Base-by-base conservation (phyloP, 2,329 filamentous ascomycete genomes). In the Teratosphaeria pseudoeucalypti region DNA sequence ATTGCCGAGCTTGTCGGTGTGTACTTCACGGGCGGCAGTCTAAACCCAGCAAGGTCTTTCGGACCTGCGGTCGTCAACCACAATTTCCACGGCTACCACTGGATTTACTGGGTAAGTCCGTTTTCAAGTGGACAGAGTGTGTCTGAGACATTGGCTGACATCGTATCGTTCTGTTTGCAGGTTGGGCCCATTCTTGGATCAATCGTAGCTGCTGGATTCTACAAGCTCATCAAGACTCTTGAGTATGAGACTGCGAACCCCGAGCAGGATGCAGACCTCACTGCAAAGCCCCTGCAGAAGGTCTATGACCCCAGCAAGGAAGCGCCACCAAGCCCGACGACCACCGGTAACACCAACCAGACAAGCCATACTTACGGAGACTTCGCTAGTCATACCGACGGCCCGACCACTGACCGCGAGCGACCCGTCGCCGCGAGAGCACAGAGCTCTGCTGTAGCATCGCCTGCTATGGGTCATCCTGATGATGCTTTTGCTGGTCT, bases 1-100 rank as follows among this genome's bases (percentile, higher is more conserved):
- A 72, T 79, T 55, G 74, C 76, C 32, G 76, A 80, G 60, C 67
- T 80, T 62, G 65, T 53, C 63, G 68, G 57, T 73, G 75, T 55
- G 59, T 79, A 63, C 61, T 70, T 68, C 61, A 70, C 68, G n/a
- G 68, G 77, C 68, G 60, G 76, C 73, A 69, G 66, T 57, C 63
- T 73, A 27, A 74, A 74, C 60, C 72, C 72, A 23, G 71, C 71
- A 6, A 64, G 72, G 43, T 71, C 69, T 0, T 73, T 74, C 61
- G 72, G 71, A 19, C 71, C 54, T 43, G 66, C 65, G 39, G 68
- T 71, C 11, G 68, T 71, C 19, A 63, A 63, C 52, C 60, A 55
- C 29, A 58, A 60, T 39, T 73, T 73, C 57, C 54, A 62, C 12
- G 61, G 63, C 29, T 71, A 71, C 57, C 70, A 72, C 59, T 71